Percentiles rank a stretch among this genome's conserved stretches.
These are phyloP conservation scores for Areca catechu DNA, from an alignment of 176 grass and related monocot genomes.

Conservation along the genomic window DNA sequence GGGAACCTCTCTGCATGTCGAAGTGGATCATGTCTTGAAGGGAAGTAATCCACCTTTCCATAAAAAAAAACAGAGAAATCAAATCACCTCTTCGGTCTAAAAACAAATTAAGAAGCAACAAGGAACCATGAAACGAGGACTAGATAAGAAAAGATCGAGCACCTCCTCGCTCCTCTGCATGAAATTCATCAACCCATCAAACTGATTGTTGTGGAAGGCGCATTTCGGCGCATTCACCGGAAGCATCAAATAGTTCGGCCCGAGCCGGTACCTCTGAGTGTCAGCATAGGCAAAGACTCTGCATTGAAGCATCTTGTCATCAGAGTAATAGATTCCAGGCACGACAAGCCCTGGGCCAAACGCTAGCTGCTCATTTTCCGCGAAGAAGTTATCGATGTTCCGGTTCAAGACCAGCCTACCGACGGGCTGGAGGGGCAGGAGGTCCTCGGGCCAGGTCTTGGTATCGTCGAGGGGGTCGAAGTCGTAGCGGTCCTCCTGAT, in stretches of 20 bases:
- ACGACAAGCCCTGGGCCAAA: slow-evolving; percentile 75
- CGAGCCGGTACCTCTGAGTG: slow-evolving; percentile 76
- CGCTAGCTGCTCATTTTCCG: slow-evolving; percentile 88
- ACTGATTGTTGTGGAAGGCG: slow-evolving; percentile 66
- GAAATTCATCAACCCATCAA: slow-evolving; percentile 71
- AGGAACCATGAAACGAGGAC: background rate
- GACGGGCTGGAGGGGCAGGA: slow-evolving; percentile 55
- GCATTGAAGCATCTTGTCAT: slow-evolving; percentile 99
- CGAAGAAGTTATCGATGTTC: slow-evolving; percentile 95
- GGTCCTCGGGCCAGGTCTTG: slow-evolving; percentile 89
- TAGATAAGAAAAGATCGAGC: background rate
- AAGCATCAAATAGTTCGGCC: slow-evolving; percentile 82
- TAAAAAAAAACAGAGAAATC: background rate
- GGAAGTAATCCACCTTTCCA: slow-evolving; percentile 64
- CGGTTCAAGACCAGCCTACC: slow-evolving; percentile 63
- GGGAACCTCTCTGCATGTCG: slow-evolving; percentile 31
- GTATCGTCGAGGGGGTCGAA: slow-evolving; percentile 94
- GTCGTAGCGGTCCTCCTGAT: slow-evolving; percentile 48
- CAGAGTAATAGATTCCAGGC: slow-evolving; percentile 90
- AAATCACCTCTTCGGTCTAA: too few species aligned
- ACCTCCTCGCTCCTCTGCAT: slow-evolving; percentile 87
- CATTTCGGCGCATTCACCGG: slow-evolving; percentile 77
- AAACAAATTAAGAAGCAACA: too few species aligned
- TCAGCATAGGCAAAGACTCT: slow-evolving; percentile 82
- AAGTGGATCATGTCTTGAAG: slow-evolving; percentile 59